Conservation (phyloP, 129 eudicot species). For the Lactuca sativa region DNA sequence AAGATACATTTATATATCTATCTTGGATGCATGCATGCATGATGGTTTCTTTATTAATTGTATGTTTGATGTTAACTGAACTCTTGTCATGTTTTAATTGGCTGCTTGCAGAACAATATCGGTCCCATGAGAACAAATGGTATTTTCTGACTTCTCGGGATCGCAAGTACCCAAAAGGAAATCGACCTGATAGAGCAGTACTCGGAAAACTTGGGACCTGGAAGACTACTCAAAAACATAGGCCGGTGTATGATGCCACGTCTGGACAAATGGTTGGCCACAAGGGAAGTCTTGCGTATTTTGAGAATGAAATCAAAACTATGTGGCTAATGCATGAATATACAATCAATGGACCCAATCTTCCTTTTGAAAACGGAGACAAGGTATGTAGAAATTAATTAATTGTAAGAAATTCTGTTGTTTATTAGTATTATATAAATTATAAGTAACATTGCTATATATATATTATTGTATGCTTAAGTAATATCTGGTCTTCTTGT, state of each 20-base stretch:
- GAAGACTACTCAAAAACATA: constrained; percentile 5
- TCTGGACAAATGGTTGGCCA: not conserved
- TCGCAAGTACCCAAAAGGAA: not conserved
- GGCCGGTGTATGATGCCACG: not conserved
- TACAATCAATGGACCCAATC: not conserved
- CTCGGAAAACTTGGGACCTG: not conserved
- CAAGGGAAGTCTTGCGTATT: not conserved
- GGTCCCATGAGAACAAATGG: not conserved
- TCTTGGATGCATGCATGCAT: no score
- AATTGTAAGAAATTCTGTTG: no score
- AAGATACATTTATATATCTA: no score
- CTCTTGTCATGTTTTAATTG: not conserved
- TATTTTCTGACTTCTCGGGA: no score
- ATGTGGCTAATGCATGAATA: constrained; percentile 27
- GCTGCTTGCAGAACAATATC: not conserved
- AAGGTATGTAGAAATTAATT: no score
- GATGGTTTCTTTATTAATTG: no score
- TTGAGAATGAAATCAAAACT: not conserved
- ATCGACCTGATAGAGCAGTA: not conserved
- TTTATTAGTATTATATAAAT: no score
- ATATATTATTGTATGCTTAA: no score
- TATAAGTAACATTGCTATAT: no score
- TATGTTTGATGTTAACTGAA: not conserved
- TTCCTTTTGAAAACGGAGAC: no score
- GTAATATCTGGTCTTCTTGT: no score